Evolutionary conservation across 495 filamentous ascomycete genomes (phyloP), one percentile per base, ranked within the genome.

Genomic region (Trichocladium uniseriatum): DNA sequence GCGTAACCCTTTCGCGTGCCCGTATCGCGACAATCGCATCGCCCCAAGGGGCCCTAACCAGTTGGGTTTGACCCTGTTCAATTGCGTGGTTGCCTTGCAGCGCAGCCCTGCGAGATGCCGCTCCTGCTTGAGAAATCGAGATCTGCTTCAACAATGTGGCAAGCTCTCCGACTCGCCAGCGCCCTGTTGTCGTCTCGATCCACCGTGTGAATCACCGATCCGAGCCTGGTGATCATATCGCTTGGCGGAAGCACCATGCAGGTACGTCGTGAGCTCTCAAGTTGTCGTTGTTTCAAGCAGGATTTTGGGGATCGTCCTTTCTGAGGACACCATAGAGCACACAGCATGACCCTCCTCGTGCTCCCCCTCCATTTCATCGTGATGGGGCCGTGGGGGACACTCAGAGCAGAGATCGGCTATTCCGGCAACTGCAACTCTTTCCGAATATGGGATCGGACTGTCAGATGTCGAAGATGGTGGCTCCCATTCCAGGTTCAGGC

Each of bases 201-300:
- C 15, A 15, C 29, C 15, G 34, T 24, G 36, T 47, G 32, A 53
- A 48, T 39, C 51, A 43, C 11, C 22, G 14, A n/a, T 8, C 20
- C 37, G 22, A 38, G 42, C 31, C 43, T 29, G 47, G 34, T 55
- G 47, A 55, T 46, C 47, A 51, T 47, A 35, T 22, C 6, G 31
- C 45, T 48, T 48, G 45, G 51, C 45, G 29, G 34, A 41, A 16
- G 29, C 41, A 55, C 41, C 41, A 46, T 51, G 53, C 53, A 55
- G 53, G 53, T 51, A 55, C 53, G 34, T 39, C 38, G 42, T 43
- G 48, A 38, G 42, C 21, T 37, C 15, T 46, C 37, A 21, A 38
- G 31, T 15, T 15, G 24, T 4, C 24, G 8, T 27, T 27, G 4
- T 24, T 8, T 34, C 16, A 15, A 34, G n/a, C 35, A 35, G 11